These are phyloP conservation scores for Candida chilensis DNA, from an alignment of 805 yeast genomes.

Conservation along the genomic window DNA sequence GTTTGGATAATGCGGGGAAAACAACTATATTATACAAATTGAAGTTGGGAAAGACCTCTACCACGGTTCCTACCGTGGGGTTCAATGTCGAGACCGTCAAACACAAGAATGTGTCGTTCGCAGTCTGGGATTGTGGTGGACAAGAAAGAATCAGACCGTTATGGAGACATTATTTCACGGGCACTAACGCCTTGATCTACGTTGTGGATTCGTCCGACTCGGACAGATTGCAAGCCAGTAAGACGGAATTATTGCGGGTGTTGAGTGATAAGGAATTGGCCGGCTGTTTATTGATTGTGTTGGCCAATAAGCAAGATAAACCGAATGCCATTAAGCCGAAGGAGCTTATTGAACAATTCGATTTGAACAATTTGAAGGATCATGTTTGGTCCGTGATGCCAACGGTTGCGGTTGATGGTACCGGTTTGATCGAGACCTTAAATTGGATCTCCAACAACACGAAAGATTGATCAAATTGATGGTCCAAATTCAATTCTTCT, in stretches of 20 bases:
- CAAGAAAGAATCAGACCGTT: conserved; percentile 86
- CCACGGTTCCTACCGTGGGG: conserved; percentile 90
- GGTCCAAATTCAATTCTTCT: not conserved
- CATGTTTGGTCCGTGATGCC: conserved; percentile 92
- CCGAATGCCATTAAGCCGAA: conserved; percentile 66
- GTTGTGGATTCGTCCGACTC: conserved; percentile 80
- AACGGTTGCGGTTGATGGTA: conserved; percentile 82
- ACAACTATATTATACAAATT: conserved; percentile 82
- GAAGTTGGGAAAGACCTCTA: conserved; percentile 60
- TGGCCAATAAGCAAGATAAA: conserved; percentile 86
- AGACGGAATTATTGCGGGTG: conserved; percentile 67
- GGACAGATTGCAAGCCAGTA: conserved; percentile 67
- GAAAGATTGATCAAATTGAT: conserved; percentile 8
- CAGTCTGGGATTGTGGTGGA: conserved; percentile 96
- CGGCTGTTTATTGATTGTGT: conserved; percentile 68
- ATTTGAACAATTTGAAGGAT: conserved; percentile 49
- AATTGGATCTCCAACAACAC: conserved; percentile 75
- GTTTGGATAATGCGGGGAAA: conserved; percentile 97
- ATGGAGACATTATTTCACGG: conserved; percentile 94
- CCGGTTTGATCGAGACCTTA: conserved; percentile 81
- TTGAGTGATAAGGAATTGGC: conserved; percentile 78
- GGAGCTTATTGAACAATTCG: conserved; percentile 67
- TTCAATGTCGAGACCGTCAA: conserved; percentile 86
- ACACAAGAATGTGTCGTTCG: conserved; percentile 73
- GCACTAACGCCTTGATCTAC: conserved; percentile 84